Evolutionary conservation across 139 green algal species (phyloP).

Genomic region (Marvania coccoides): DNA sequence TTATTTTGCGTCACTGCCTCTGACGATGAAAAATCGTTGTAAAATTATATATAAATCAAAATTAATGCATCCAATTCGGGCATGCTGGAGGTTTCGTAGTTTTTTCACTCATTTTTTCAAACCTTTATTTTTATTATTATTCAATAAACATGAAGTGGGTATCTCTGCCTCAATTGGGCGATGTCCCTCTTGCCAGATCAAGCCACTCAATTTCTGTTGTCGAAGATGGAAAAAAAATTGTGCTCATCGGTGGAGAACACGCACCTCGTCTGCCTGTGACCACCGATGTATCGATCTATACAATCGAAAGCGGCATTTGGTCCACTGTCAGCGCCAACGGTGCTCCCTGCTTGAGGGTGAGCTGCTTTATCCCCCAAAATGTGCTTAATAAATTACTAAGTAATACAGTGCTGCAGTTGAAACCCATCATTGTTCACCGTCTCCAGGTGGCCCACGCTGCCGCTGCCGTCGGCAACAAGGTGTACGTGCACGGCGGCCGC

Average conservation of each 20-base stretch:
- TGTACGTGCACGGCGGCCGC: slow-evolving; percentile 1
- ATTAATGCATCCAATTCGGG: too few relatives aligned
- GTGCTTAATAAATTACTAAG: too few relatives aligned
- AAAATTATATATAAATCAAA: too few relatives aligned
- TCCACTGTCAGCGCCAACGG: background rate
- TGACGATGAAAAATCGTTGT: background rate
- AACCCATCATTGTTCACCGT: too few relatives aligned
- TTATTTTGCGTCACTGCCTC: background rate
- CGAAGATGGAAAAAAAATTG: background rate
- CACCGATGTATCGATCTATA: background rate
- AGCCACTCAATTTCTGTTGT: slow-evolving; percentile 1
- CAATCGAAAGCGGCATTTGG: background rate
- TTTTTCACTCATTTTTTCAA: too few relatives aligned
- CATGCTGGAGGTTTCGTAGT: too few relatives aligned
- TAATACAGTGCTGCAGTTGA: too few relatives aligned
- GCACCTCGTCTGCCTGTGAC: background rate
- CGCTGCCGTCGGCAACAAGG: background rate
- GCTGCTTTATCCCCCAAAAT: too few relatives aligned
- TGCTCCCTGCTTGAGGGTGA: background rate
- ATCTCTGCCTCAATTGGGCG: background rate
- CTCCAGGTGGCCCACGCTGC: background rate
- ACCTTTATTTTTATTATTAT: too few relatives aligned
- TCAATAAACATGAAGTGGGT: too few relatives aligned
- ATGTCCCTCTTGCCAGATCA: background rate
- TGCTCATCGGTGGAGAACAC: slow-evolving; percentile 12